These are phyloP conservation scores for Colletotrichum graminicola DNA, from an alignment of 2,329 filamentous ascomycete genomes.

Conservation along the genomic window DNA sequence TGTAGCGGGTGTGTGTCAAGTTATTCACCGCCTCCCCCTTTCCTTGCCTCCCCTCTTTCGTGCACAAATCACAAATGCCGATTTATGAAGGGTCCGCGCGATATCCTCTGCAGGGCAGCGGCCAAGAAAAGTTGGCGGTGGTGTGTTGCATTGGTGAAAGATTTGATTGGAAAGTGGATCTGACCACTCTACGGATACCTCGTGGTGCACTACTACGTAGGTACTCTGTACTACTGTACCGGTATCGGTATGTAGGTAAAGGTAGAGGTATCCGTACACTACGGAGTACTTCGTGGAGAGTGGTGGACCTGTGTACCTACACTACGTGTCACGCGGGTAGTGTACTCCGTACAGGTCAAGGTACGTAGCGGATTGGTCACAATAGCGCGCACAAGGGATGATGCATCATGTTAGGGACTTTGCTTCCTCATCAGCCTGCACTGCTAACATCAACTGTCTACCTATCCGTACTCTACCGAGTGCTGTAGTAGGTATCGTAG, in stretches of 20 bases:
- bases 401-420: neutral
- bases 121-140: neutral
- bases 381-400: conserved; percentile 22
- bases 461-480: too few species aligned
- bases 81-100: conserved; percentile 35
- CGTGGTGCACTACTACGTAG: too few species aligned
- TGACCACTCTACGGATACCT: conserved; percentile 7
- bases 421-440: too few species aligned
- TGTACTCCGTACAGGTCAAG: too few species aligned
- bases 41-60: neutral
- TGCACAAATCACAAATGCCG: conserved; percentile 20
- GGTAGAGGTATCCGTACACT: too few species aligned
- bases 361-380: neutral
- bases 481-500: too few species aligned
- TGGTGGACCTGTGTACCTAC: neutral
- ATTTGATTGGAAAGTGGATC: conserved; percentile 39
- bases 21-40: conserved; percentile 36
- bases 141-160: conserved; percentile 40
- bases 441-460: conserved; percentile 17
- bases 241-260: too few species aligned
- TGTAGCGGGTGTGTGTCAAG: conserved; percentile 37
- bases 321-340: too few species aligned
- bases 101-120: neutral
- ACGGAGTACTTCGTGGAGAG: neutral
- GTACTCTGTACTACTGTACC: too few species aligned